Evolutionary conservation across 2,329 filamentous ascomycete genomes (phyloP).

Genomic region (Apiospora phragmitis): DNA sequence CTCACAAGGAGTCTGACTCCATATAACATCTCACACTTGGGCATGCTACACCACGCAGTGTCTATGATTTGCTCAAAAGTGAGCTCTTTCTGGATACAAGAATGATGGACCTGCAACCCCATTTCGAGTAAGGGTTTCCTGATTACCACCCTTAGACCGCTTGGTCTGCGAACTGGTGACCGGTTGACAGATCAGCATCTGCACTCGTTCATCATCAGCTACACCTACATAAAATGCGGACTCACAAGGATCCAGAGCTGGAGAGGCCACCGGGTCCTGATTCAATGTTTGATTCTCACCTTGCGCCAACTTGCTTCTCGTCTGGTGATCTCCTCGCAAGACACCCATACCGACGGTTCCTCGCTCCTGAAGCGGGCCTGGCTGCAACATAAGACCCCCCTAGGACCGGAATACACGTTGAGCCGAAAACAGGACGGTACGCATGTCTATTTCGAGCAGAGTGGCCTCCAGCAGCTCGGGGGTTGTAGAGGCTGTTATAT

Average conservation of each 20-base stretch:
- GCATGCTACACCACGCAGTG: background rate
- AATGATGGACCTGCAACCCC: background rate
- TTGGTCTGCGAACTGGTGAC: background rate
- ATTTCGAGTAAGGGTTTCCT: too few species aligned
- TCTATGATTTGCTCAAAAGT: background rate
- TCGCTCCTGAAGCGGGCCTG: background rate
- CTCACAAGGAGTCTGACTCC: background rate
- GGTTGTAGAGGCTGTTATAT: background rate
- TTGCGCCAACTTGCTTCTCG: background rate
- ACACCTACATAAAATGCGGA: background rate
- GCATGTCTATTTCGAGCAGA: constrained; percentile 13
- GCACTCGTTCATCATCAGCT: background rate
- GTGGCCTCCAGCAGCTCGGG: constrained; percentile 18
- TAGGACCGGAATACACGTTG: constrained; percentile 12
- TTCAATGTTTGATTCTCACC: background rate
- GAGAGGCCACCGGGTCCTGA: background rate
- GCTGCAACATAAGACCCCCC: constrained; percentile 8
- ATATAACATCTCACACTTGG: background rate
- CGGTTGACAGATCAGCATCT: background rate
- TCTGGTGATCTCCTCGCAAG: background rate
- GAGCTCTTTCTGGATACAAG: background rate
- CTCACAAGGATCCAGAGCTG: background rate
- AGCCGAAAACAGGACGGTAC: constrained; percentile 15
- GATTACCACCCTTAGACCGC: background rate
- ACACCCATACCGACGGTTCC: background rate